phyloP scores from a whole-genome alignment of 352 stramenopile genomes.

The Phytophthora boehmeriae region DNA sequence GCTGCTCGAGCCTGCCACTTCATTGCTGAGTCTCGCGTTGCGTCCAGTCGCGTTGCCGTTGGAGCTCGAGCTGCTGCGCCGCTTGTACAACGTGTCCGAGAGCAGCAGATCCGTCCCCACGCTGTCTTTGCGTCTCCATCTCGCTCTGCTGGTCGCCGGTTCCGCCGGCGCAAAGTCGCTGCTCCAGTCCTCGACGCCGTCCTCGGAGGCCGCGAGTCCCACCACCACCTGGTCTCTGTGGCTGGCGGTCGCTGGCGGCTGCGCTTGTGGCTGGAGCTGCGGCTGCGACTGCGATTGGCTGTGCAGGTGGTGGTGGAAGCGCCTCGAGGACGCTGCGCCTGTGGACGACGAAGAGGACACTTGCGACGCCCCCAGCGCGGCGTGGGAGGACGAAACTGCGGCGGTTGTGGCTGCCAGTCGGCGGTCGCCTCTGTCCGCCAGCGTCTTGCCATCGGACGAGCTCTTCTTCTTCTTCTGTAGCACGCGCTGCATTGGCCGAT shows the following conservation, averaged over 20 bases:
- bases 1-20: conserved; percentile 15
- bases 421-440: neutral
- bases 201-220: conserved; percentile 69
- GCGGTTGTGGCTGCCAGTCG: conserved; percentile 19
- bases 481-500: conserved; percentile 39
- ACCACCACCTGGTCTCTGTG: conserved; percentile 68
- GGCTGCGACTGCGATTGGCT: neutral
- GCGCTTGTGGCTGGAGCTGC: neutral
- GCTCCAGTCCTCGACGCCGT: conserved; percentile 83
- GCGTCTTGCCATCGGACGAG: neutral
- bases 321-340: too few relatives aligned
- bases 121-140: conserved; percentile 51
- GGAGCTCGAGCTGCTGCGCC: conserved; percentile 39
- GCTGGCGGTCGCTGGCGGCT: neutral
- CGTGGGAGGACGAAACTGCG: neutral
- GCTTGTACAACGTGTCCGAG: conserved; percentile 30
- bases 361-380: too few relatives aligned
- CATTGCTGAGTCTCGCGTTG: conserved; percentile 19
- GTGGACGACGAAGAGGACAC: too few relatives aligned
- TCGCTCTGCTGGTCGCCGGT: conserved; percentile 11
- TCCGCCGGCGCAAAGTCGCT: conserved; percentile 48
- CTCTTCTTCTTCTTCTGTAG: conserved; percentile 33
- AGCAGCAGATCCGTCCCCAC: conserved; percentile 25
- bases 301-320: neutral
- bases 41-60: conserved; percentile 16